These are phyloP conservation scores for Copromyces sp. DNA, from an alignment of 495 filamentous ascomycete genomes.

Conservation along the genomic window DNA sequence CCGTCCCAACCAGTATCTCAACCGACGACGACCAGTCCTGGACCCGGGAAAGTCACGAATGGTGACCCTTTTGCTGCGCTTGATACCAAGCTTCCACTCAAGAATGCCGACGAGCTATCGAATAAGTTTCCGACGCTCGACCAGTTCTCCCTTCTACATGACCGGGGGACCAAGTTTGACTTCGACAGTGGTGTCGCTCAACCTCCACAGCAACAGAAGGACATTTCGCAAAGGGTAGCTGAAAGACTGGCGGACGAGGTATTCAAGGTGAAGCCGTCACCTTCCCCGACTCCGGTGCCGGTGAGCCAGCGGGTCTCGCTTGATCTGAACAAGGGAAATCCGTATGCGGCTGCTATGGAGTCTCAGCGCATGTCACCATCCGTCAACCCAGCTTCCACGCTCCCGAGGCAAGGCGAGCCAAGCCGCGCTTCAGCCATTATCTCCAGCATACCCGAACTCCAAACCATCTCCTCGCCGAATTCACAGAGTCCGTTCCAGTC, in stretches of 20 bases:
- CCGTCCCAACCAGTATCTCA: slow-evolving; percentile 27
- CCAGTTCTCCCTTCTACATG: slow-evolving; percentile 83
- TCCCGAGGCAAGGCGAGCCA: slow-evolving; percentile 30
- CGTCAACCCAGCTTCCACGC: slow-evolving; percentile 27
- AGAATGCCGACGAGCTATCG: slow-evolving; percentile 65
- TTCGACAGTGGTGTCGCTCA: slow-evolving; percentile 51
- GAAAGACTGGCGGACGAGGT: slow-evolving; percentile 84
- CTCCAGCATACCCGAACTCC: slow-evolving; percentile 41
- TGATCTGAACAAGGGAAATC: slow-evolving; percentile 23
- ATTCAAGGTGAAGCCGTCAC: slow-evolving; percentile 23
- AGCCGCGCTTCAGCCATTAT: slow-evolving; percentile 45
- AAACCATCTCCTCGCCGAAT: slow-evolving; percentile 37
- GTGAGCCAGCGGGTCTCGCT: slow-evolving; percentile 24
- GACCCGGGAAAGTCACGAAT: slow-evolving; percentile 59
- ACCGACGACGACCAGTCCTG: slow-evolving; percentile 54
- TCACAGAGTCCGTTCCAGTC: slow-evolving; percentile 45
- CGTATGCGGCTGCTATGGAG: slow-evolving; percentile 7
- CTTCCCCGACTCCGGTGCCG: slow-evolving; percentile 7
- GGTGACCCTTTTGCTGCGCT: slow-evolving; percentile 85
- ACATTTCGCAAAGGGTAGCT: slow-evolving; percentile 64
- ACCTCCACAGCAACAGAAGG: slow-evolving; percentile 39
- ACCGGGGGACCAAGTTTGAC: slow-evolving; percentile 79
- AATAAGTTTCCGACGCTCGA: slow-evolving; percentile 83
- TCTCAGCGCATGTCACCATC: slow-evolving; percentile 13
- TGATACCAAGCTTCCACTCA: slow-evolving; percentile 50